These are phyloP conservation scores for Lablab purpureus DNA, from an alignment of 306 rosid genomes.

Conservation along the genomic window DNA sequence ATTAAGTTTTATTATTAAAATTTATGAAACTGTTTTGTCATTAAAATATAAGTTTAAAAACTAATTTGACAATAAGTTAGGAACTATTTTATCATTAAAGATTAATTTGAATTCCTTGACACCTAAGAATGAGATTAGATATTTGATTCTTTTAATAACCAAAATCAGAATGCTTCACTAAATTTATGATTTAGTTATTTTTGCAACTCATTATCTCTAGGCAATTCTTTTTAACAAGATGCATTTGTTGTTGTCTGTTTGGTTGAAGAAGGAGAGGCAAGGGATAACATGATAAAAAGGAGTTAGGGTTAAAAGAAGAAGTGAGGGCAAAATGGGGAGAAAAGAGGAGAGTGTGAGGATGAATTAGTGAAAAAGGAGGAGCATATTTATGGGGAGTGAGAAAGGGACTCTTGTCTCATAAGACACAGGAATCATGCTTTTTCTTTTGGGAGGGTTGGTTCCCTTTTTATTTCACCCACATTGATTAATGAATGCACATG, in stretches of 20 bases:
- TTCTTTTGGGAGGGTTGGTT: constrained; percentile 57
- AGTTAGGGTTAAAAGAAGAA: constrained; percentile 1
- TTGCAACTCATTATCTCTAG: constrained; percentile 17
- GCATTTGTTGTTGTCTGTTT: background rate
- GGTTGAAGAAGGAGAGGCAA: background rate
- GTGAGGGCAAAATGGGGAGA: constrained; percentile 37
- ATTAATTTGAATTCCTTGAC: too few relatives aligned
- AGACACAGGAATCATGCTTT: constrained; percentile 56
- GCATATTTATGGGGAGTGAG: constrained; percentile 52
- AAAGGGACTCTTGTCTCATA: constrained; percentile 45
- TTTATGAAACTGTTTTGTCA: too few relatives aligned
- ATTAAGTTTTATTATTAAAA: too few relatives aligned
- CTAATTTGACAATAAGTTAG: too few relatives aligned
- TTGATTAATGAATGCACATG: constrained; percentile 80
- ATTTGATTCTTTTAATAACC: too few relatives aligned
- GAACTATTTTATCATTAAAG: too few relatives aligned
- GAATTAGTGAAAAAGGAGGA: constrained; percentile 6
- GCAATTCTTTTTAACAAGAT: constrained; percentile 33
- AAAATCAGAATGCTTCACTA: too few relatives aligned
- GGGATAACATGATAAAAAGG: background rate
- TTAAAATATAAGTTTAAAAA: too few relatives aligned
- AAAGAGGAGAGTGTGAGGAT: too few relatives aligned
- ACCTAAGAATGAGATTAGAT: too few relatives aligned
- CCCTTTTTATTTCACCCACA: constrained; percentile 46
- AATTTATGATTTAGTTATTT: background rate